A percentile compares a stretch with the other conserved stretches of the same genome.
Evolutionary conservation across 495 filamentous ascomycete genomes (phyloP).

Genomic region (Lineolata rhizophorae): DNA sequence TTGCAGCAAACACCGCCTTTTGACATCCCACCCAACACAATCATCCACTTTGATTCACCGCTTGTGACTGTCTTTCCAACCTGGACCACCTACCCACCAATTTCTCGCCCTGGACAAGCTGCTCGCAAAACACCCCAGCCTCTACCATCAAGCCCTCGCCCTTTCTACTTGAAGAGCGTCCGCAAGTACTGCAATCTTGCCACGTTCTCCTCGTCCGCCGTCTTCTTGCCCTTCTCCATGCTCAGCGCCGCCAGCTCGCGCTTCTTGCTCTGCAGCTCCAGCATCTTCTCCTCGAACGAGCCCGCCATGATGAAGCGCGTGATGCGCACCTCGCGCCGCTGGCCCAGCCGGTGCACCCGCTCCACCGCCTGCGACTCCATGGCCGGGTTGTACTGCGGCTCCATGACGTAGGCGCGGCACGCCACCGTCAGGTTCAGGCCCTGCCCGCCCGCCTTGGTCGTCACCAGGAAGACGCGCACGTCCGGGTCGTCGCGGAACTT

Average conservation of each 20-base stretch:
- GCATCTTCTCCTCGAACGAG: conserved; percentile 89
- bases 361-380: conserved; percentile 89
- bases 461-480: conserved; percentile 67
- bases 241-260: conserved; percentile 66
- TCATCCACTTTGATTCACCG: too few relatives aligned
- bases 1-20: too few relatives aligned
- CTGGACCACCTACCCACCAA: too few relatives aligned
- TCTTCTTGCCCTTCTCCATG: conserved; percentile 48
- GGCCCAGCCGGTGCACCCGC: conserved; percentile 80
- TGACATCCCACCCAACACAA: too few relatives aligned
- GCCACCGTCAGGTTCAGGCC: conserved; percentile 79
- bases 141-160: too few relatives aligned
- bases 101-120: too few relatives aligned
- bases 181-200: conserved; percentile 63
- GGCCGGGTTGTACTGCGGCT: conserved; percentile 91
- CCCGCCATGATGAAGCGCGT: conserved; percentile 69
- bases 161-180: too few relatives aligned
- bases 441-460: conserved; percentile 77
- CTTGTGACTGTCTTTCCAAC: too few relatives aligned
- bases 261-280: conserved; percentile 77
- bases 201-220: conserved; percentile 53
- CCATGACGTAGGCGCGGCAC: conserved; percentile 85
- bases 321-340: conserved; percentile 62
- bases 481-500: conserved; percentile 49
- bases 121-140: too few relatives aligned